Conservation (phyloP, 225 moss, liverwort and hornwort species). For the Takakia lepidozioides region DNA sequence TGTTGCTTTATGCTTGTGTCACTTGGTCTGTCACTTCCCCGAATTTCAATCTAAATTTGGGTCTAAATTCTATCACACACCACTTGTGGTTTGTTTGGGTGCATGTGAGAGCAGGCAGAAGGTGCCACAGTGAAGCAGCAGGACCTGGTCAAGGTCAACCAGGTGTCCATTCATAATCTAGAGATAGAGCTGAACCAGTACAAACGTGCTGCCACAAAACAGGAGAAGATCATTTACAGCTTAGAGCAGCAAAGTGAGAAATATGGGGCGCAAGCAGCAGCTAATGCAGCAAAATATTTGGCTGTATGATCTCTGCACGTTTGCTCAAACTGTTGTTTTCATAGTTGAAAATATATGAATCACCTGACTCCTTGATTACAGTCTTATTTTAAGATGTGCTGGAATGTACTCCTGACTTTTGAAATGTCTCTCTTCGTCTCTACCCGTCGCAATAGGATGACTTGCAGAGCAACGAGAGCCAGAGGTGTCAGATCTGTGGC, state of each 20-base stretch:
- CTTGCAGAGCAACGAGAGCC: too few species aligned
- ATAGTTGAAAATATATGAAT: neutral
- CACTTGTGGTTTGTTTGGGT: too few species aligned
- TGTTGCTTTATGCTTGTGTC: too few species aligned
- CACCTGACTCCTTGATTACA: too few species aligned
- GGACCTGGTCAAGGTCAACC: constrained; percentile 56
- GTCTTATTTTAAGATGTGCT: too few species aligned
- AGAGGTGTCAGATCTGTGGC: neutral
- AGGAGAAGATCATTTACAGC: constrained; percentile 40
- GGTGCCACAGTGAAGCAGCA: constrained; percentile 54
- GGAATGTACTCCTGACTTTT: too few species aligned
- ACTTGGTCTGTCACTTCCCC: too few species aligned
- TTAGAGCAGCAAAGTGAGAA: constrained; percentile 35
- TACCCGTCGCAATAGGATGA: too few species aligned
- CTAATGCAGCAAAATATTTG: constrained; percentile 45
- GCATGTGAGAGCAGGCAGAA: constrained; percentile 45
- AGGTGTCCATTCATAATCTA: constrained; percentile 62
- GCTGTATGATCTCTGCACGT: constrained; percentile 1
- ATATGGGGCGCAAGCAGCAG: constrained; percentile 32
- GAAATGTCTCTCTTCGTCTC: too few species aligned
- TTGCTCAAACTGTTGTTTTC: neutral
- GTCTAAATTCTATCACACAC: too few species aligned
- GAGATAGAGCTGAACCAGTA: constrained; percentile 56
- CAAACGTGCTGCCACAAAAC: constrained; percentile 34
- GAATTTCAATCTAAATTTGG: too few species aligned